Percentiles rank a stretch among this genome's conserved stretches.
Evolutionary conservation across 192 early-diverging fungal species (phyloP).

Genomic region (Backusella australiensis): DNA sequence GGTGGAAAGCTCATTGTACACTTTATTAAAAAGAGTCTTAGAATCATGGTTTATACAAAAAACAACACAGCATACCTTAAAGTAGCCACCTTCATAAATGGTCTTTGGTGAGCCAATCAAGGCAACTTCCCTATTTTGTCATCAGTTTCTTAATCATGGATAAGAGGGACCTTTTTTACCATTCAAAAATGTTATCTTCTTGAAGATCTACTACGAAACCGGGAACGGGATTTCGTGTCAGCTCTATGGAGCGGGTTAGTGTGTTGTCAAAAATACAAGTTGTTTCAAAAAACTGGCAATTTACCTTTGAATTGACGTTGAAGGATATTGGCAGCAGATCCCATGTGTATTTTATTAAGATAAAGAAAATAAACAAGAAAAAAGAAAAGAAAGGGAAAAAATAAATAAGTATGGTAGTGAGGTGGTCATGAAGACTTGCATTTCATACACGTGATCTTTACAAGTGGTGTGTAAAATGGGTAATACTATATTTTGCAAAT

Average conservation of each 20-base stretch:
- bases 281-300: not conserved
- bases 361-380: not conserved
- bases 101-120: slow-evolving; percentile 47
- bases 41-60: not conserved
- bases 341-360: slow-evolving; percentile 3
- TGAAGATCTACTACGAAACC: slow-evolving; percentile 51
- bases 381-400: not conserved
- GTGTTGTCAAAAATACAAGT: not conserved
- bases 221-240: slow-evolving; percentile 45
- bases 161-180: slow-evolving; percentile 16
- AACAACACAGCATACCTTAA: slow-evolving; percentile 32
- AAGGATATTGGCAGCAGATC: slow-evolving; percentile 46
- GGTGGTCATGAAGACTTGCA: not conserved
- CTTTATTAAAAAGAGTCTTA: not conserved
- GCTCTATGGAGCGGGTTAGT: slow-evolving; percentile 9
- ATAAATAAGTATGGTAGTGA: too few relatives aligned
- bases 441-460: not conserved
- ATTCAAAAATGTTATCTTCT: slow-evolving; percentile 44
- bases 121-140: slow-evolving; percentile 37
- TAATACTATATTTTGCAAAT: not conserved
- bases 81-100: slow-evolving; percentile 50
- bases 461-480: too few relatives aligned
- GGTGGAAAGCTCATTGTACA: slow-evolving; percentile 79
- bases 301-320: slow-evolving; percentile 49
- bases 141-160: not conserved